Evolutionary conservation across 192 early-diverging fungal genomes (phyloP), one percentile per base, ranked within the genome.

Genomic region (Spinellus fusiger): DNA sequence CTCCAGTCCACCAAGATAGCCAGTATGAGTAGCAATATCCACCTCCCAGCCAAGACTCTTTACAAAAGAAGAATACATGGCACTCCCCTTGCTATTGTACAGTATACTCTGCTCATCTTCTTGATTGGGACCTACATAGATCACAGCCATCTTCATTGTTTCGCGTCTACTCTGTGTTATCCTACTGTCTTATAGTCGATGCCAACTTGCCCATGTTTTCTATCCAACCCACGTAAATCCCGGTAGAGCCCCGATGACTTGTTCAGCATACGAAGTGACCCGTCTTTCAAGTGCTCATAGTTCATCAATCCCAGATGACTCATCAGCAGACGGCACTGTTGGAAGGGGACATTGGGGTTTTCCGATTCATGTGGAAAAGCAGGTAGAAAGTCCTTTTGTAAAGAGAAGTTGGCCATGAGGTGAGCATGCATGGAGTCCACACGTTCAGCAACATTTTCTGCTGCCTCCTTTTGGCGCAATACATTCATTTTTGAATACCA

Each of bases 91-190:
- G 3, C 68, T 68, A 68, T 99, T 99, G 51, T 80, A 80, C 32
- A 99, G 72, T 22, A 99, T 93, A 58, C 82, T 80, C 5, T 80
- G 69, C 58, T 97, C 96, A 49, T 91, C 89, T 71, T 95, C 93
- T 71, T 97, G 95, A 1, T 90, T 93, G 10, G 82, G 79, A 0
- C 82, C 93, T 26, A 99, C 93, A 77, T 99, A 99, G 5, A 99
- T 54, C 1, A 99, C 51, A 3, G 91, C 96, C 46, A 96, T 70
- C 59, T 99, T 97, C 64, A 94, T 80, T 0, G 86, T 89, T 68
- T 96, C 95, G 9, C 89, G 82, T n/a, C 89, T 83, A 72, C n/a
- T n/a, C n/a, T n/a, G n/a, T n/a, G n/a, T n/a, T n/a, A 55, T 9
- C n/a, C 2, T 20, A 20, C 23, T 32, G 12, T 27, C n/a, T 35